phyloP scores from a whole-genome alignment of 129 eudicot genomes.

The Helianthus tuberosus region DNA sequence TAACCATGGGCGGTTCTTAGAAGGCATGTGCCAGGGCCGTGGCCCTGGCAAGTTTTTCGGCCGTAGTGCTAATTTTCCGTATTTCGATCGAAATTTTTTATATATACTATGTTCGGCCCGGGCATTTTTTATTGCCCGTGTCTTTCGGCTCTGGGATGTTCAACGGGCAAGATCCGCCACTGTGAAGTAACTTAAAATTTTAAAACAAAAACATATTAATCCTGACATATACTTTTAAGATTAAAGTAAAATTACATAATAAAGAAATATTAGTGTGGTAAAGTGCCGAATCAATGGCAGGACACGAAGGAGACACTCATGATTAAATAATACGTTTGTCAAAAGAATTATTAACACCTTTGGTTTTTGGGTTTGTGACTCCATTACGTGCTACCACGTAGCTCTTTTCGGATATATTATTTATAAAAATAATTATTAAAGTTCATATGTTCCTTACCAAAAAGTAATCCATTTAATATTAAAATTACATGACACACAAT shows the following conservation, averaged over 20 bases:
- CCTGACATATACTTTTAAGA: background rate
- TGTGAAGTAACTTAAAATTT: no score
- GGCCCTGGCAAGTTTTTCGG: no score
- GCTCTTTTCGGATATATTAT: background rate
- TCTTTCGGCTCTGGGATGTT: no score
- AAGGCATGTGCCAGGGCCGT: no score
- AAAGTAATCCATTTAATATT: background rate
- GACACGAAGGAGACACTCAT: background rate
- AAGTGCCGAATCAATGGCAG: background rate
- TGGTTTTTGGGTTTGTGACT: constrained; percentile 3
- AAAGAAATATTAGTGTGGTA: background rate
- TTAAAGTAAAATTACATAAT: background rate
- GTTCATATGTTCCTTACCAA: background rate
- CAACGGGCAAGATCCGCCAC: no score
- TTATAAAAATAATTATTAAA: background rate
- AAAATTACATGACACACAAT: no score
- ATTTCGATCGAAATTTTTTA: no score
- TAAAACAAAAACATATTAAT: no score
- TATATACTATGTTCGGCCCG: no score
- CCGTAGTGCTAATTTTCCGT: no score
- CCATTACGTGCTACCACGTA: constrained; percentile 41
- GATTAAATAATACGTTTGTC: constrained; percentile 20
- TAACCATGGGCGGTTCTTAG: no score
- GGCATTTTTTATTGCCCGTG: no score
- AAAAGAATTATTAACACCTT: constrained; percentile 11